These are phyloP conservation scores for Blumeria hordei DNA, from an alignment of 2,329 filamentous ascomycete species.

Conservation along the genomic window DNA sequence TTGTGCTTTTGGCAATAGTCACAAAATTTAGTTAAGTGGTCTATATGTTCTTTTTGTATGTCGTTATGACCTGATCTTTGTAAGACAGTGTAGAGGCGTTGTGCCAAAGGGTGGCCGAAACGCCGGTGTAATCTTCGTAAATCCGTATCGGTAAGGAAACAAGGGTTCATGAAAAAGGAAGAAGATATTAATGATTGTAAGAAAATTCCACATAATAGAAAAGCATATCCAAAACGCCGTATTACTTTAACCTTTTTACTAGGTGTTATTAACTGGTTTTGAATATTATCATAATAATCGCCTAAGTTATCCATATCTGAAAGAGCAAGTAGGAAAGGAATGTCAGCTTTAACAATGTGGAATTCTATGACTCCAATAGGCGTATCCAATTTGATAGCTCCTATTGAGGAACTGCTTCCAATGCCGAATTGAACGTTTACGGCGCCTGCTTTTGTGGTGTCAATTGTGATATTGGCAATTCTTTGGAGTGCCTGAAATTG, in stretches of 20 bases:
- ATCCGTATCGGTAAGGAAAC: background rate
- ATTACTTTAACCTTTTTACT: background rate
- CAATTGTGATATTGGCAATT: too few relatives aligned
- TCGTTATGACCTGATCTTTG: background rate
- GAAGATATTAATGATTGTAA: background rate
- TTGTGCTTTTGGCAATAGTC: background rate
- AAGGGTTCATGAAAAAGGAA: background rate
- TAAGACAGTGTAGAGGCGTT: background rate
- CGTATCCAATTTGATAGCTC: too few relatives aligned
- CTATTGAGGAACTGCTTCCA: too few relatives aligned
- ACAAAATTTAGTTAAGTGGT: background rate
- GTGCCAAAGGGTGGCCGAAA: background rate
- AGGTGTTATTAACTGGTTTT: background rate
- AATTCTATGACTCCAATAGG: too few relatives aligned
- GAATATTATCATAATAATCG: background rate
- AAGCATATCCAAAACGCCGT: background rate
- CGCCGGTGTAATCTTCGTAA: background rate
- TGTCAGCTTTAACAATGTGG: too few relatives aligned
- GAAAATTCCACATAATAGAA: background rate
- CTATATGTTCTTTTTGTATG: background rate
- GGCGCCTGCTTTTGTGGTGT: too few relatives aligned
- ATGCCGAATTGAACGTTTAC: too few relatives aligned
- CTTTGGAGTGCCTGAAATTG: too few relatives aligned
- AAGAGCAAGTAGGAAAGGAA: too few relatives aligned
- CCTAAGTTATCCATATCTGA: background rate